Evolutionary conservation across 345 rosid genomes (phyloP).

Genomic region (Viola odorata): DNA sequence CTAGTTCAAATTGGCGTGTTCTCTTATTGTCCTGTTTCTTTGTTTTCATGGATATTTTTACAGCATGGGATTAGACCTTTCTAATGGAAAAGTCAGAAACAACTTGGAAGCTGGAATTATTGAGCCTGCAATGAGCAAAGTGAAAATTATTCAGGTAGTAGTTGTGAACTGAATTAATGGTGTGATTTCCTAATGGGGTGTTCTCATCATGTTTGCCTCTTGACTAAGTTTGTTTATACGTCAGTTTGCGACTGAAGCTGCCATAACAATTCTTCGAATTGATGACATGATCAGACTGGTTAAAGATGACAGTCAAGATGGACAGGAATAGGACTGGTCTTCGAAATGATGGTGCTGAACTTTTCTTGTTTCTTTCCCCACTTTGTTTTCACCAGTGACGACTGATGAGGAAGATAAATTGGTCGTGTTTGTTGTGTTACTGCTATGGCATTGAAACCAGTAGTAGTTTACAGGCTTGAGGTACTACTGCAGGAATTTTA

Average conservation of each 20-base stretch:
- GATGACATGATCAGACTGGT: slow-evolving; percentile 96
- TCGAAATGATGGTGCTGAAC: not conserved
- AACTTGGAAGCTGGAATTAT: slow-evolving; percentile 97
- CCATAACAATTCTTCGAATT: slow-evolving; percentile 89
- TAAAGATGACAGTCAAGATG: slow-evolving; percentile 86
- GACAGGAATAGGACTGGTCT: slow-evolving; percentile 23
- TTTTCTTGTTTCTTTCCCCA: not conserved
- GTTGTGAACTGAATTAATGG: not conserved
- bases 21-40: not conserved
- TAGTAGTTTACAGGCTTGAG: not conserved
- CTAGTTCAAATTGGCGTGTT: not conserved
- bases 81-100: slow-evolving; percentile 74
- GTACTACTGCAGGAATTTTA: no score
- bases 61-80: slow-evolving; percentile 95
- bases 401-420: not conserved
- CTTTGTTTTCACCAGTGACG: not conserved
- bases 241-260: slow-evolving; percentile 96
- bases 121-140: slow-evolving; percentile 99
- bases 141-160: slow-evolving; percentile 91
- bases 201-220: not conserved
- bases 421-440: not conserved
- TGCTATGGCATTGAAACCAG: slow-evolving; percentile 1
- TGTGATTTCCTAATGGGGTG: not conserved
- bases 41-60: slow-evolving; percentile 16
- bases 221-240: not conserved